Evolutionary conservation across 305 asterid species (phyloP).

Genomic region (Fraxinus velutina): DNA sequence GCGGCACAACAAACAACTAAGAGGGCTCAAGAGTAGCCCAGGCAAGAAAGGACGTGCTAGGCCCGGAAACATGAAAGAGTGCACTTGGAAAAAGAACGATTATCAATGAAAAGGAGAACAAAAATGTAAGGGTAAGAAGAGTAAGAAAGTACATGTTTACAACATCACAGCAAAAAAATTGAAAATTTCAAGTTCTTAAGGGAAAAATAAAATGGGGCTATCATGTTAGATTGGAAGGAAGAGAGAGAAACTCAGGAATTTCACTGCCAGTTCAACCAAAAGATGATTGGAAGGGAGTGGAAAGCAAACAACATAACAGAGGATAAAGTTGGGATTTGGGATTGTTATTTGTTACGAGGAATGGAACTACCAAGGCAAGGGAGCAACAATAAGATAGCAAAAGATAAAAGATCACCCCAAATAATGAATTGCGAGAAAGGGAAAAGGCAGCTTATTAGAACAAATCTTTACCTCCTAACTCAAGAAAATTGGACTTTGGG

Average conservation of each 20-base stretch:
- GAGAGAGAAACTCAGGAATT: not conserved
- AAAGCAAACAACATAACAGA: not conserved
- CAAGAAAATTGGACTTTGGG: not conserved
- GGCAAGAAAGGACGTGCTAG: not conserved
- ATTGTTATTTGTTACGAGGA: not conserved
- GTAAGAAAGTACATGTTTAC: not conserved
- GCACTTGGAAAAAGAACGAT: not conserved
- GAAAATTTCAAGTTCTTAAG: not conserved
- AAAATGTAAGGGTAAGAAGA: not conserved
- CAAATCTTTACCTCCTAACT: slow-evolving; percentile 1
- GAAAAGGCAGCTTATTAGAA: slow-evolving; percentile 13
- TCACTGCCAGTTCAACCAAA: not conserved
- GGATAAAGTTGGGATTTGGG: not conserved
- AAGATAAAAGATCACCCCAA: not conserved
- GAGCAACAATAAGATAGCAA: slow-evolving; percentile 1
- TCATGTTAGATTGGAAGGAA: not conserved
- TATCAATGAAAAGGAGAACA: not conserved
- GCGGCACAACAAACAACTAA: not conserved
- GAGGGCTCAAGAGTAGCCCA: not conserved
- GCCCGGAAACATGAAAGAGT: not conserved
- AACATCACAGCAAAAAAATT: not conserved
- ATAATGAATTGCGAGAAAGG: not conserved
- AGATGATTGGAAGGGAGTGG: not conserved
- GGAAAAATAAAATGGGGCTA: not conserved
- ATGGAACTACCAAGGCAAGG: not conserved